These are phyloP conservation scores for Cyclotella cryptica DNA, from an alignment of 108 stramenopile species.

Conservation along the genomic window DNA sequence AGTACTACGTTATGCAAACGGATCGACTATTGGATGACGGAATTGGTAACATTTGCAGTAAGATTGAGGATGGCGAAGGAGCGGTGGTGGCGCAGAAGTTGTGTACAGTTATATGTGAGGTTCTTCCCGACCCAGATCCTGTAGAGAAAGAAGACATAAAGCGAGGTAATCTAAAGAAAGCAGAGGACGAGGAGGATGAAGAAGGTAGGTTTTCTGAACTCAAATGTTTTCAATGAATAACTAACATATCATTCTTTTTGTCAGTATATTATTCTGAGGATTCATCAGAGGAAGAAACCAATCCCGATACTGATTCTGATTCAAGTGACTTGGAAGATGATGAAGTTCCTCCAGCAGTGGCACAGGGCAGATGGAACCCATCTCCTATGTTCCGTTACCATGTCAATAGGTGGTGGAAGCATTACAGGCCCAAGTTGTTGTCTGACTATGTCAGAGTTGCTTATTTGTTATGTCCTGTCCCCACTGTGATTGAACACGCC, in stretches of 20 bases:
- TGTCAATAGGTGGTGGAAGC: neutral
- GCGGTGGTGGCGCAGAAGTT: slow-evolving; percentile 1
- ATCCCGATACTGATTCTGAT: neutral
- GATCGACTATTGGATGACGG: neutral
- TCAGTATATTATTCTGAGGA: too few relatives aligned
- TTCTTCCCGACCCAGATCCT: neutral
- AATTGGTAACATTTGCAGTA: neutral
- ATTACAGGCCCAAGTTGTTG: neutral
- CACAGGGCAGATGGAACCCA: neutral
- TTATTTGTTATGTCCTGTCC: slow-evolving; percentile 7
- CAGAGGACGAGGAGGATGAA: neutral
- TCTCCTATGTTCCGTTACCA: neutral
- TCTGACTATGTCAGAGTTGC: slow-evolving; percentile 13
- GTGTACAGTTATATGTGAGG: neutral
- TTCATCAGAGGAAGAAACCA: neutral
- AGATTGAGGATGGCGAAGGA: too few relatives aligned
- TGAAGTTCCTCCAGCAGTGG: neutral
- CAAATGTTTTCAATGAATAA: too few relatives aligned
- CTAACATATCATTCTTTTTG: too few relatives aligned
- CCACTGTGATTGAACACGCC: slow-evolving; percentile 3
- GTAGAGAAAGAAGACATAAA: too few relatives aligned
- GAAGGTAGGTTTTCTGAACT: neutral
- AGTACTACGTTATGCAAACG: slow-evolving; percentile 9
- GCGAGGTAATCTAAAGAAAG: neutral
- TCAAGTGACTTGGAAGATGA: neutral